Evolutionary conservation across 129 eudicot species (phyloP).

Genomic region (Helianthus tuberosus): DNA sequence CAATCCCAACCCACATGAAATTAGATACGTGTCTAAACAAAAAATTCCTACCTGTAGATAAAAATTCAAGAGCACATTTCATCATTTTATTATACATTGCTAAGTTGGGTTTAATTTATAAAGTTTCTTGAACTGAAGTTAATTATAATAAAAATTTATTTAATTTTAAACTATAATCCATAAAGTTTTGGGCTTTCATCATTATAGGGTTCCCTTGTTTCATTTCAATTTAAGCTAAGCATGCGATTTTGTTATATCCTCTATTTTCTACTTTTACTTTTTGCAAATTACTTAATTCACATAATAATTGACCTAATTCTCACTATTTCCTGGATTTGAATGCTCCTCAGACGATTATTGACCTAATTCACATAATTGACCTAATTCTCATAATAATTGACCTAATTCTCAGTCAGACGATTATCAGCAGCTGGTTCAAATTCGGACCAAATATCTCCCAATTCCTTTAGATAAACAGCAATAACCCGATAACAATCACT

Average conservation of each 20-base stretch:
- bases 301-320: neutral
- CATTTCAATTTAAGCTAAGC: slow-evolving; percentile 17
- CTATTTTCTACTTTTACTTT: slow-evolving; percentile 12
- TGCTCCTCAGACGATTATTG: no score
- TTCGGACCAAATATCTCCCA: slow-evolving; percentile 30
- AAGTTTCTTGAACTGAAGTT: neutral
- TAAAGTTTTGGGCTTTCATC: slow-evolving; percentile 35
- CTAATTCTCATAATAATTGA: no score
- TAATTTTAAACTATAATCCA: neutral
- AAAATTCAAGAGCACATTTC: slow-evolving; percentile 12
- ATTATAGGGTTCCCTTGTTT: slow-evolving; percentile 28
- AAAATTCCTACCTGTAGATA: neutral
- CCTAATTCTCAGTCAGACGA: slow-evolving; percentile 77
- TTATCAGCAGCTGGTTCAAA: slow-evolving; percentile 46
- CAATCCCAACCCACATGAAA: no score
- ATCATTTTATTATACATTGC: neutral
- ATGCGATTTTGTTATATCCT: slow-evolving; percentile 22
- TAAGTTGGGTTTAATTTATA: neutral
- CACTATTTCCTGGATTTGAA: slow-evolving; percentile 45
- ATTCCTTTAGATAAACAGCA: slow-evolving; percentile 24
- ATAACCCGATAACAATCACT: slow-evolving; percentile 52
- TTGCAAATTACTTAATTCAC: neutral
- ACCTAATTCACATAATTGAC: no score
- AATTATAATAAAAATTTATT: neutral
- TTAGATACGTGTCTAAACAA: no score